Conservation (phyloP, 345 rosid genomes). For the Leavenworthia alabamica region DNA sequence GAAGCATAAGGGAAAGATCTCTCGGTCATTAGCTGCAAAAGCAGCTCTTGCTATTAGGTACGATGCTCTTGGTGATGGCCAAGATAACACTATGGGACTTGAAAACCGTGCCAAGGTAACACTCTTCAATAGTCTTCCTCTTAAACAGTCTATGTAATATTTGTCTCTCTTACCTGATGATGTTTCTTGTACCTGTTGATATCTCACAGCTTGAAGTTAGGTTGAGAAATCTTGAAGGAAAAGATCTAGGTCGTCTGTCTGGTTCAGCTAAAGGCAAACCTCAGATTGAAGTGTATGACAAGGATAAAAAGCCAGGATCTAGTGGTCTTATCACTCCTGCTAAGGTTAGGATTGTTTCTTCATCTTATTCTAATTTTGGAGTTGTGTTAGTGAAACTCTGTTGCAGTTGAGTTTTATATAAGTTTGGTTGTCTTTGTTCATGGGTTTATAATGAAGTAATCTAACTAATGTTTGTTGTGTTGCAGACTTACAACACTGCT, state of each 20-base stretch:
- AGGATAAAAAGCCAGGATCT: constrained; percentile 65
- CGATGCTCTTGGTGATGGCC: constrained; percentile 74
- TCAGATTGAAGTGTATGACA: constrained; percentile 76
- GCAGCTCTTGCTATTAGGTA: constrained; percentile 55
- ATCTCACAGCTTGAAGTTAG: constrained; percentile 63
- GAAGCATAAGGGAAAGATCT: constrained; percentile 70
- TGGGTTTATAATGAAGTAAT: background rate
- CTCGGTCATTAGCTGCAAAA: constrained; percentile 73
- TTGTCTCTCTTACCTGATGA: background rate
- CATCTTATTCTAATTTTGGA: background rate
- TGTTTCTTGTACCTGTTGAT: background rate
- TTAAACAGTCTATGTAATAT: background rate
- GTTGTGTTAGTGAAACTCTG: background rate
- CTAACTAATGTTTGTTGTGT: background rate
- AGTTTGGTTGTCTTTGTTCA: background rate
- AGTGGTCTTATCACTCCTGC: constrained; percentile 73
- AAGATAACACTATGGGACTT: constrained; percentile 63
- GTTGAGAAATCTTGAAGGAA: constrained; percentile 73
- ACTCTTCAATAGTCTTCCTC: background rate
- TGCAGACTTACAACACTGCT: constrained; percentile 72
- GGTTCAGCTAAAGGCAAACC: constrained; percentile 91
- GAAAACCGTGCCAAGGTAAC: constrained; percentile 67
- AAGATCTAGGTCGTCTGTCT: constrained; percentile 64
- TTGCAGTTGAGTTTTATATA: background rate
- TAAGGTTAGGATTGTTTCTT: constrained; percentile 40